phyloP scores from a whole-genome alignment of 225 moss, liverwort and hornwort genomes.

The Rhytidiadelphus loreus region DNA sequence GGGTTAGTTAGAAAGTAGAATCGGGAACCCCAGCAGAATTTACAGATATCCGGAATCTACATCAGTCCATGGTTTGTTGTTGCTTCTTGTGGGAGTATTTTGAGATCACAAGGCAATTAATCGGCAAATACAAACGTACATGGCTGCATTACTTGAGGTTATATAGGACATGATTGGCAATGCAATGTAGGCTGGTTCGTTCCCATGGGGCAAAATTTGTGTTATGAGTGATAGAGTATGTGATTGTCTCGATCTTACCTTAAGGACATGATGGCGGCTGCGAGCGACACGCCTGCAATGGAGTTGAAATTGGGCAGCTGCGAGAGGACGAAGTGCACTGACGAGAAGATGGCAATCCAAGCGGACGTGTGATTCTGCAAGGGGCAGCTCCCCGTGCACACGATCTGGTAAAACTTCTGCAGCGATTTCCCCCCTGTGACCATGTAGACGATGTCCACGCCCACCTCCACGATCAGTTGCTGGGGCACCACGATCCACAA shows the following conservation, averaged over 20 bases:
- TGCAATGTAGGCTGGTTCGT: not conserved
- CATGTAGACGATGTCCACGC: constrained; percentile 58
- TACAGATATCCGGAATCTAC: not conserved
- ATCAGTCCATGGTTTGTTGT: too few relatives aligned
- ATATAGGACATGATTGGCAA: not conserved
- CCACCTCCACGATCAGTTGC: constrained; percentile 39
- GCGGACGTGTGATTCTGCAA: not conserved
- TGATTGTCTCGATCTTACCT: not conserved
- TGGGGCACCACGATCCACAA: constrained; percentile 43
- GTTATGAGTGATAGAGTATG: too few relatives aligned
- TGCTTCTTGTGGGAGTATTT: not conserved
- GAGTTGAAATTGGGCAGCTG: constrained; percentile 52
- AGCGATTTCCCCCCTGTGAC: constrained; percentile 30
- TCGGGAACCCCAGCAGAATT: not conserved
- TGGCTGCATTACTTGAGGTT: not conserved
- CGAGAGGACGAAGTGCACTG: constrained; percentile 33
- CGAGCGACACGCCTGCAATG: constrained; percentile 30
- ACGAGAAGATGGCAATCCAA: constrained; percentile 35
- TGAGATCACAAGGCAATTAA: not conserved
- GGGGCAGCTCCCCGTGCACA: constrained; percentile 12
- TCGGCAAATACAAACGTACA: not conserved
- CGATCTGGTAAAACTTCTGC: constrained; percentile 4
- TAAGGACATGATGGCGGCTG: constrained; percentile 45
- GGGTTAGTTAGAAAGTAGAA: not conserved
- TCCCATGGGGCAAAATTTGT: not conserved